Conservation (phyloP, 208 protist species). For the Trypanosoma theileri region DNA sequence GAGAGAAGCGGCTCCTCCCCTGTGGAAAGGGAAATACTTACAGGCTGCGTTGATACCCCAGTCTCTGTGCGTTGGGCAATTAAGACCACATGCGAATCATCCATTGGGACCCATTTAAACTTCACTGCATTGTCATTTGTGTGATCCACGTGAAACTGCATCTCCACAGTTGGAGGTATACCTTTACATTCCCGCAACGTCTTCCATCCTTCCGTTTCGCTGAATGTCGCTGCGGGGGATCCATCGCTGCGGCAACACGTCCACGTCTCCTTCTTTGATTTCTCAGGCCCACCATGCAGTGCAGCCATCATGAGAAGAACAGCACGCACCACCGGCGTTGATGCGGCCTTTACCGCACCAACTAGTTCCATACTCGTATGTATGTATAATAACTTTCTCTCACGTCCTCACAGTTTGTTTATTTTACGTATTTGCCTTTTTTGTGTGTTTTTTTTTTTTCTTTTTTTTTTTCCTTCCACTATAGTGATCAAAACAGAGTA, state of each 20-base stretch:
- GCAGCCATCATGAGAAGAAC: slow-evolving; percentile 24
- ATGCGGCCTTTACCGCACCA: neutral
- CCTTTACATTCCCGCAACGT: neutral
- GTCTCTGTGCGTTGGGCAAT: slow-evolving; percentile 6
- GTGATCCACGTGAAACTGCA: slow-evolving; percentile 3
- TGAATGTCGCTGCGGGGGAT: neutral
- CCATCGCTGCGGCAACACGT: slow-evolving; percentile 12
- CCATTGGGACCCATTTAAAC: slow-evolving; percentile 31
- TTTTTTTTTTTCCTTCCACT: no score
- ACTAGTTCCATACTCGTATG: slow-evolving; percentile 18
- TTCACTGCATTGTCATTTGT: slow-evolving; percentile 1
- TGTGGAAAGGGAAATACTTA: slow-evolving; percentile 16
- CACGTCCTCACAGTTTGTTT: no score
- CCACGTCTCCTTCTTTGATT: slow-evolving; percentile 6
- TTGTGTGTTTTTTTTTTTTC: no score
- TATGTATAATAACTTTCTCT: slow-evolving; percentile 4
- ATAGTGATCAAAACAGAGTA: no score
- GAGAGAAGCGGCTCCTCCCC: slow-evolving; percentile 22
- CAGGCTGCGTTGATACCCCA: neutral
- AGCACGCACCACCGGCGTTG: slow-evolving; percentile 8
- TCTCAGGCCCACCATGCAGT: neutral
- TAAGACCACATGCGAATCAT: slow-evolving; percentile 16
- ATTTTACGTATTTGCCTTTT: no score
- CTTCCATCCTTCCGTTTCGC: slow-evolving; percentile 6
- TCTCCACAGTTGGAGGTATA: slow-evolving; percentile 10